A percentile compares a stretch with the other conserved stretches of the same genome.
Conservation (phyloP, 768 basidiomycete genomes). For the Podaxis rugospora region DNA sequence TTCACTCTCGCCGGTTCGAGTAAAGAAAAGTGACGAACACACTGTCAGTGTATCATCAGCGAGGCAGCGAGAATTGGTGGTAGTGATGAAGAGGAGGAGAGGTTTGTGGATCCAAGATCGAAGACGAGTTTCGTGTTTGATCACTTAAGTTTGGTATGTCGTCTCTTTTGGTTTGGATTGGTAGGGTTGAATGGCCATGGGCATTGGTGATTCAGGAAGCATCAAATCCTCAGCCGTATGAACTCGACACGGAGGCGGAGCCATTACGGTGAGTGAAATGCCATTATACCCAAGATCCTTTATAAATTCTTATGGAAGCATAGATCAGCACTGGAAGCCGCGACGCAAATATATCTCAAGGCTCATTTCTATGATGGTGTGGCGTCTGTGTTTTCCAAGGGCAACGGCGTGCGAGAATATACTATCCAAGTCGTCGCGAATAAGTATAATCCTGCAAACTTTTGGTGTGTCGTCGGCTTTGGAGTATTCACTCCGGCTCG, state of each 20-base stretch:
- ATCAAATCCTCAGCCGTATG: constrained; percentile 62
- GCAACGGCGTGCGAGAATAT: constrained; percentile 42
- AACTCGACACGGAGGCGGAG: constrained; percentile 63
- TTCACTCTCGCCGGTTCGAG: neutral
- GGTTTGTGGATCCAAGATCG: constrained; percentile 83
- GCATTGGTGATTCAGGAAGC: constrained; percentile 52
- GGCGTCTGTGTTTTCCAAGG: constrained; percentile 61
- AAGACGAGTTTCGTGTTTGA: constrained; percentile 80
- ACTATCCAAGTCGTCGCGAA: constrained; percentile 88
- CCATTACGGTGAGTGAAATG: constrained; percentile 58
- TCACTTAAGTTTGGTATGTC: constrained; percentile 74
- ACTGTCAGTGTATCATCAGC: constrained; percentile 73
- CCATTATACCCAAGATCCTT: neutral
- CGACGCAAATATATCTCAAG: constrained; percentile 61
- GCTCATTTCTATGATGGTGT: constrained; percentile 86
- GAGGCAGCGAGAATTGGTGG: constrained; percentile 53
- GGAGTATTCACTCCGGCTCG: neutral
- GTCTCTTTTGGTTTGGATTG: neutral
- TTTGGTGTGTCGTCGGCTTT: constrained; percentile 53
- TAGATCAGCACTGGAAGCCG: constrained; percentile 69
- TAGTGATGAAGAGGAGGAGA: constrained; percentile 44
- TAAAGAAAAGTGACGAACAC: constrained; percentile 16
- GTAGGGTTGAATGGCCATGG: constrained; percentile 7
- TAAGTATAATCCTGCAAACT: constrained; percentile 92
- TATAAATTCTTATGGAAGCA: neutral